Conservation (phyloP, 805 yeast genomes). For the Lipomyces sp. region DNA sequence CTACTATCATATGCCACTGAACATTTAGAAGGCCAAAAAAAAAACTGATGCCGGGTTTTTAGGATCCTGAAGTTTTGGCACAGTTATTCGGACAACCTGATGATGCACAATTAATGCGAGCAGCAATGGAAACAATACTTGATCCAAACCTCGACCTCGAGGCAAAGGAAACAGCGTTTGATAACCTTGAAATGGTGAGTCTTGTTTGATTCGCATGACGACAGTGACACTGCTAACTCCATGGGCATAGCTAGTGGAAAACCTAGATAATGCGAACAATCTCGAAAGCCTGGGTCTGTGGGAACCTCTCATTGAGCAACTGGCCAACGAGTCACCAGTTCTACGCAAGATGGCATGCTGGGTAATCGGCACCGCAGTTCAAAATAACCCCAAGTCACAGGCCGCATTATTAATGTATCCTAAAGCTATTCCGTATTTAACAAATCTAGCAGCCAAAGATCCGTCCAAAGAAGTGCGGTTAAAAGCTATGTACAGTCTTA, state of each 20-base stretch:
- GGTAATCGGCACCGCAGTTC: slow-evolving; percentile 87
- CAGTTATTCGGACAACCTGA: slow-evolving; percentile 82
- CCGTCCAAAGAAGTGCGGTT: slow-evolving; percentile 49
- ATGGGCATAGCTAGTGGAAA: slow-evolving; percentile 65
- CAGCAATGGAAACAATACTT: slow-evolving; percentile 64
- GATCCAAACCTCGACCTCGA: slow-evolving; percentile 65
- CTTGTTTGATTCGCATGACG: not conserved
- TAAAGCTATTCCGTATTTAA: slow-evolving; percentile 42
- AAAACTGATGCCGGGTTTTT: not conserved
- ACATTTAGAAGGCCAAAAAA: too few species aligned
- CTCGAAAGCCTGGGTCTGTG: slow-evolving; percentile 82
- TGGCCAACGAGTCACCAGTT: slow-evolving; percentile 52
- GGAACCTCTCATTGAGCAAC: slow-evolving; percentile 65
- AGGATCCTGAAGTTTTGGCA: slow-evolving; percentile 75
- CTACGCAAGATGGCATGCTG: slow-evolving; percentile 68
- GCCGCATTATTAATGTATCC: slow-evolving; percentile 42
- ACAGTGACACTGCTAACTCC: not conserved
- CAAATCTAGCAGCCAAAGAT: slow-evolving; percentile 42
- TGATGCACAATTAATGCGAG: slow-evolving; percentile 86
- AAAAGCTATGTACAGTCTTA: slow-evolving; percentile 78
- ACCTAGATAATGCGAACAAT: slow-evolving; percentile 92
- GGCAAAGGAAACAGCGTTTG: slow-evolving; percentile 74
- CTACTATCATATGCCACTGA: not conserved
- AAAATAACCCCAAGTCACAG: slow-evolving; percentile 82
- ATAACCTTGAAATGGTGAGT: slow-evolving; percentile 80